Evolutionary conservation across 169 alveolate genomes (phyloP).

Genomic region (Eimeria acervulina): DNA sequence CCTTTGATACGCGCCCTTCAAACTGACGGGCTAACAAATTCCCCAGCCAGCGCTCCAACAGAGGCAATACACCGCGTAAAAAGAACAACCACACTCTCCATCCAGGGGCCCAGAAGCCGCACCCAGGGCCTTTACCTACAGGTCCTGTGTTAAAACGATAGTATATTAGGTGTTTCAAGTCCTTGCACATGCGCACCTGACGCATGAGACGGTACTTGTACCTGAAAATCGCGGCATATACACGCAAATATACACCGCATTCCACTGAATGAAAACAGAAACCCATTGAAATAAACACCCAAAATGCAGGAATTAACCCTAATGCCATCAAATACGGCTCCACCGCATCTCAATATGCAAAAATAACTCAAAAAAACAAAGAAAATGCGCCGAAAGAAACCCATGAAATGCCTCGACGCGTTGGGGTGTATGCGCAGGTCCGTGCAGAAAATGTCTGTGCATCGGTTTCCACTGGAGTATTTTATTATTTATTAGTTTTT

Average conservation of each 20-base stretch:
- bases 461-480: background rate
- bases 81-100: constrained; percentile 99
- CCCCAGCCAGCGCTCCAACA: constrained; percentile 99
- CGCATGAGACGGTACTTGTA: constrained; percentile 99
- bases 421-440: background rate
- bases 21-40: constrained; percentile 98
- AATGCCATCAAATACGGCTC: background rate
- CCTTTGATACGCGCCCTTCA: constrained; percentile 99
- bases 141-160: constrained; percentile 99
- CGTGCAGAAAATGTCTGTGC: background rate
- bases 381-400: background rate
- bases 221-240: background rate
- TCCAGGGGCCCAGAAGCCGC: constrained; percentile 99
- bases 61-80: constrained; percentile 98
- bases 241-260: too few relatives aligned
- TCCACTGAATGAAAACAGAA: too few relatives aligned
- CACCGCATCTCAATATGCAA: background rate
- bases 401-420: background rate
- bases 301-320: too few relatives aligned
- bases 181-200: constrained; percentile 99
- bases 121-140: constrained; percentile 99
- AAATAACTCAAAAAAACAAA: background rate
- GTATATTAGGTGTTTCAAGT: constrained; percentile 99
- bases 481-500: too few relatives aligned
- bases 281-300: too few relatives aligned